A percentile compares a stretch with the other conserved stretches of the same genome.
phyloP scores from a whole-genome alignment of 371 early-diverging fungal species.

The Mucor plumbeus region DNA sequence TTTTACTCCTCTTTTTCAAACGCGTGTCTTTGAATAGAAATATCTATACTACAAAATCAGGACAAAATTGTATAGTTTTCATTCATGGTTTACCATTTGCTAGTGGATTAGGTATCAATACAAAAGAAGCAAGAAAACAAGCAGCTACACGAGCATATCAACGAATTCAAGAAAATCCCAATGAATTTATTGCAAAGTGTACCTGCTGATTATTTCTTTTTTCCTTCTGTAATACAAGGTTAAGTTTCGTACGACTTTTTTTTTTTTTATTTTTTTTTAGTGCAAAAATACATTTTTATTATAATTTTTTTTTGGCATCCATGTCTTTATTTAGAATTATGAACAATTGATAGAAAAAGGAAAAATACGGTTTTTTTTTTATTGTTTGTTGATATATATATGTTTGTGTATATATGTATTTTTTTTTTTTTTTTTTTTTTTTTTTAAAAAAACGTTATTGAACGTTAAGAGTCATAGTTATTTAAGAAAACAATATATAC shows the following conservation, averaged over 20 bases:
- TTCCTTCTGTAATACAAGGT: constrained; percentile 5
- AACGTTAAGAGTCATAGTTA: too few species aligned
- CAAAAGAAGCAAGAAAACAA: constrained; percentile 44
- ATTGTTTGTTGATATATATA: neutral
- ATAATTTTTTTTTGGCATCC: neutral
- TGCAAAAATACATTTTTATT: too few species aligned
- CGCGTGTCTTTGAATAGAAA: constrained; percentile 29
- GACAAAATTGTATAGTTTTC: constrained; percentile 46
- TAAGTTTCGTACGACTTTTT: neutral
- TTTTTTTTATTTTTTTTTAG: neutral
- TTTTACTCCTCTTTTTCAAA: neutral
- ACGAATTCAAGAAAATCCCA: constrained; percentile 34
- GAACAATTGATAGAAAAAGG: constrained; percentile 5
- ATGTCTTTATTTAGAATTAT: neutral
- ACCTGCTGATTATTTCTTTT: neutral
- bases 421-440: too few species aligned
- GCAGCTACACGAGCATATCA: constrained; percentile 43
- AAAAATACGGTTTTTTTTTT: constrained; percentile 6
- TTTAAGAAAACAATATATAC: too few species aligned
- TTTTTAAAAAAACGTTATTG: too few species aligned
- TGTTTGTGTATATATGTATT: neutral
- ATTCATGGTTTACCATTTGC: constrained; percentile 46
- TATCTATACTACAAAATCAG: constrained; percentile 5
- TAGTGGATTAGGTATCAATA: constrained; percentile 40
- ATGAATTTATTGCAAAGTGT: constrained; percentile 16